These are phyloP conservation scores for Kodamaea sp. DNA, from an alignment of 1,139 yeast species.

Conservation along the genomic window DNA sequence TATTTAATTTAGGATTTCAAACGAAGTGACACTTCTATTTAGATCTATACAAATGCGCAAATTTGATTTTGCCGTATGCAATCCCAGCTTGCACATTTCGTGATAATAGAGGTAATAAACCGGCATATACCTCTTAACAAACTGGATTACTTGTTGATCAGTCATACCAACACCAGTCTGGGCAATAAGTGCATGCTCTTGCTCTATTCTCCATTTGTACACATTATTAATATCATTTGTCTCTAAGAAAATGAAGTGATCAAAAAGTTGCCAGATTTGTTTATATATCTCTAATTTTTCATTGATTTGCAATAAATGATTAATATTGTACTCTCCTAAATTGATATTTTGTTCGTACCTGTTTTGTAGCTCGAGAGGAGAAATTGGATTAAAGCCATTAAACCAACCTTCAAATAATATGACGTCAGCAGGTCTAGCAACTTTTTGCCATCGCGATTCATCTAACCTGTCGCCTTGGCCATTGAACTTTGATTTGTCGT, in stretches of 20 bases:
- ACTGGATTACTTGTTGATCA: slow-evolving; percentile 58
- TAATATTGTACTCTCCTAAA: slow-evolving; percentile 23
- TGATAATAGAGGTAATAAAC: slow-evolving; percentile 68
- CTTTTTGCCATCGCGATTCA: slow-evolving; percentile 31
- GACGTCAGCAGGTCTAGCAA: slow-evolving; percentile 49
- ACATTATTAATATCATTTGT: slow-evolving; percentile 62
- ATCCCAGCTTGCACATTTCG: slow-evolving; percentile 27
- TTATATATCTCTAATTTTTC: slow-evolving; percentile 45
- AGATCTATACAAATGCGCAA: slow-evolving; percentile 10
- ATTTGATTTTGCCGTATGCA: slow-evolving; percentile 4
- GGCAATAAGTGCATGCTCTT: slow-evolving; percentile 65
- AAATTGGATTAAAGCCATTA: slow-evolving; percentile 61
- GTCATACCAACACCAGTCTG: slow-evolving; percentile 72
- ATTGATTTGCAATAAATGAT: slow-evolving; percentile 46
- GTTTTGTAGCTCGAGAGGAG: slow-evolving; percentile 17
- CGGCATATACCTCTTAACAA: slow-evolving; percentile 86
- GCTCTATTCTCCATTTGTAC: slow-evolving; percentile 78
- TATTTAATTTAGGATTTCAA: not conserved
- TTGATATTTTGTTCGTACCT: slow-evolving; percentile 20
- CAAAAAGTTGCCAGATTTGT: slow-evolving; percentile 55
- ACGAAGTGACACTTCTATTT: slow-evolving; percentile 6
- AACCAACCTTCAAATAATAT: slow-evolving; percentile 94
- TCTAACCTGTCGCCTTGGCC: slow-evolving; percentile 79
- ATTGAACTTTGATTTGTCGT: slow-evolving; percentile 68
- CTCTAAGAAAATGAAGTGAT: slow-evolving; percentile 58